A percentile compares a stretch with the other conserved stretches of the same genome.
Evolutionary conservation across 495 filamentous ascomycete species (phyloP).

Genomic region (Hypoxylon perforatum): DNA sequence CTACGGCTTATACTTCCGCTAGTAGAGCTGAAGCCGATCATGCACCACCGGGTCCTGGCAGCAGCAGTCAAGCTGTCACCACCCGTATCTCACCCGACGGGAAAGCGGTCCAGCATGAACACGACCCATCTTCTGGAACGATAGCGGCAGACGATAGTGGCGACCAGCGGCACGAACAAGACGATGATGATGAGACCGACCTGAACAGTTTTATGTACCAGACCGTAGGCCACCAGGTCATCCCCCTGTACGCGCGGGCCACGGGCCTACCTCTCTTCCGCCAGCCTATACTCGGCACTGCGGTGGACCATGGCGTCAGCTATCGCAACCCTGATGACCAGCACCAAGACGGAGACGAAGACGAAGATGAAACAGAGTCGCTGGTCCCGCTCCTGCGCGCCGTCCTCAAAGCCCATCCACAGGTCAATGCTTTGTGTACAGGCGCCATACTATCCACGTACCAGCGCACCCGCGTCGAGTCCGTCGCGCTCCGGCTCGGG

Average conservation of each 20-base stretch:
- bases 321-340: constrained; percentile 57
- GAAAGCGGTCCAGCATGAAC: constrained; percentile 5
- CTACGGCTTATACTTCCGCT: neutral
- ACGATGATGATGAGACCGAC: constrained; percentile 67
- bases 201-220: constrained; percentile 99
- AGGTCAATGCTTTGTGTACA: constrained; percentile 84
- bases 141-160: constrained; percentile 6
- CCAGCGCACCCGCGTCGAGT: constrained; percentile 93
- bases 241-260: constrained; percentile 84
- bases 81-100: constrained; percentile 33
- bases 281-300: constrained; percentile 73
- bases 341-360: constrained; percentile 6
- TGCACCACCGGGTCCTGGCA: neutral
- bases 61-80: constrained; percentile 11
- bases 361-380: constrained; percentile 86
- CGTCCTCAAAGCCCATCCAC: constrained; percentile 73
- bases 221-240: constrained; percentile 88
- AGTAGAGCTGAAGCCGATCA: constrained; percentile 13
- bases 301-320: constrained; percentile 70
- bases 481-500: constrained; percentile 79
- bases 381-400: constrained; percentile 76
- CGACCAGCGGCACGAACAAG: constrained; percentile 23
- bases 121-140: constrained; percentile 4
- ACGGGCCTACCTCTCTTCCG: constrained; percentile 85
- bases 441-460: constrained; percentile 96